Conservation (phyloP, 2,329 filamentous ascomycete genomes). For the Arthrocladium fulminans region DNA sequence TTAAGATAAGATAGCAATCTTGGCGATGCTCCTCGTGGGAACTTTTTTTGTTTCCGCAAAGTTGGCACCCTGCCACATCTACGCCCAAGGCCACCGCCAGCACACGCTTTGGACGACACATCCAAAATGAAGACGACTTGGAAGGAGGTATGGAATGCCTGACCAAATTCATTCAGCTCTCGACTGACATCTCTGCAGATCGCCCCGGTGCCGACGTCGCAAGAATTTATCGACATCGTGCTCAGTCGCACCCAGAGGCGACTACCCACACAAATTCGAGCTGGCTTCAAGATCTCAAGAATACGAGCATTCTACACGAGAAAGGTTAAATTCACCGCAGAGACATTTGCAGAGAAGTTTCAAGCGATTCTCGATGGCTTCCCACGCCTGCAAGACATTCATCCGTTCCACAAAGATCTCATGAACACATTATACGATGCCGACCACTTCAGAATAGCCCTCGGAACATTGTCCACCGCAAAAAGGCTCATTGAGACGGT, state of each 20-base stretch:
- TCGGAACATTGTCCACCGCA: conserved; percentile 90
- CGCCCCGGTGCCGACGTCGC: conserved; percentile 76
- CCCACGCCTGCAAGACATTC: conserved; percentile 84
- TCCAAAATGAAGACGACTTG: conserved; percentile 51
- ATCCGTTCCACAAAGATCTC: conserved; percentile 84
- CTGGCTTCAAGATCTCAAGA: conserved; percentile 91
- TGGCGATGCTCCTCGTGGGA: no score
- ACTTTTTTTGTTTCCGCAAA: no score
- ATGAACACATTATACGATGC: conserved; percentile 98
- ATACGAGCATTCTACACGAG: conserved; percentile 90
- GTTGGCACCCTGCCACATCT: no score
- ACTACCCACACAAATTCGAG: conserved; percentile 87
- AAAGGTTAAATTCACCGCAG: conserved; percentile 96
- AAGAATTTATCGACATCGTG: conserved; percentile 97
- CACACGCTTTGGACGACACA: no score
- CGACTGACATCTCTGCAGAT: conserved; percentile 38
- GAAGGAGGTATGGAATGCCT: conserved; percentile 41
- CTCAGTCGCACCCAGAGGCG: conserved; percentile 86
- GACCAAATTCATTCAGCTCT: conserved; percentile 1
- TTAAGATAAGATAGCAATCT: no score
- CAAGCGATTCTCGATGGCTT: conserved; percentile 85
- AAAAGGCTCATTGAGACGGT: conserved; percentile 97
- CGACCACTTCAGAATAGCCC: conserved; percentile 93
- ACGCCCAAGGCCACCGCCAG: no score
- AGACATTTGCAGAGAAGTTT: conserved; percentile 94